Percentiles rank a stretch among this genome's conserved stretches.
Conservation (phyloP, 2,329 filamentous ascomycete genomes). For the Alternaria tenuissima region DNA sequence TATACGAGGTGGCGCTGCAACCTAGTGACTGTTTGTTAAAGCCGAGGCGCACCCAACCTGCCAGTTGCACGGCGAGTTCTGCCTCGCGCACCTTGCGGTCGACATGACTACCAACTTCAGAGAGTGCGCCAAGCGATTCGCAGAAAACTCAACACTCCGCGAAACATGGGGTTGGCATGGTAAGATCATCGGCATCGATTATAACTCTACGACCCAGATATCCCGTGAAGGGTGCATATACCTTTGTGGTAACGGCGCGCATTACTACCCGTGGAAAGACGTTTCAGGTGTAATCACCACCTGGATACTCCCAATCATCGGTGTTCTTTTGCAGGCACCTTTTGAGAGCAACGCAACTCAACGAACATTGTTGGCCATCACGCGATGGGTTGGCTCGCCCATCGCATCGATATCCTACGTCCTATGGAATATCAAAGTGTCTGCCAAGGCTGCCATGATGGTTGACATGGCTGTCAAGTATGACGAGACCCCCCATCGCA, state of each 20-base stretch:
- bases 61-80: not conserved
- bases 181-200: slow-evolving; percentile 18
- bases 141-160: slow-evolving; percentile 1
- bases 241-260: slow-evolving; percentile 44
- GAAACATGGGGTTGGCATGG: slow-evolving; percentile 28
- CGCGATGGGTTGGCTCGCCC: slow-evolving; percentile 50
- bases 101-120: not conserved
- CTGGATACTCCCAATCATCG: slow-evolving; percentile 52
- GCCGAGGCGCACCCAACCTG: not conserved
- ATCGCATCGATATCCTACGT: slow-evolving; percentile 50
- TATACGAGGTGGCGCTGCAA: not conserved
- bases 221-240: slow-evolving; percentile 43
- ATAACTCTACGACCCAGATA: slow-evolving; percentile 37
- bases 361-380: slow-evolving; percentile 48
- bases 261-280: slow-evolving; percentile 46
- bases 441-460: slow-evolving; percentile 51
- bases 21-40: not conserved
- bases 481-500: slow-evolving; percentile 33
- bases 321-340: slow-evolving; percentile 52
- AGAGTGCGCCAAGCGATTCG: slow-evolving; percentile 8
- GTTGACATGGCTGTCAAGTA: slow-evolving; percentile 51
- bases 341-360: slow-evolving; percentile 52
- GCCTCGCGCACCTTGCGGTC: not conserved
- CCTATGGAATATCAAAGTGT: slow-evolving; percentile 54
- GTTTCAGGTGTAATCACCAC: slow-evolving; percentile 50